phyloP scores from a whole-genome alignment of 768 basidiomycete species.

The Trametes villosa region DNA sequence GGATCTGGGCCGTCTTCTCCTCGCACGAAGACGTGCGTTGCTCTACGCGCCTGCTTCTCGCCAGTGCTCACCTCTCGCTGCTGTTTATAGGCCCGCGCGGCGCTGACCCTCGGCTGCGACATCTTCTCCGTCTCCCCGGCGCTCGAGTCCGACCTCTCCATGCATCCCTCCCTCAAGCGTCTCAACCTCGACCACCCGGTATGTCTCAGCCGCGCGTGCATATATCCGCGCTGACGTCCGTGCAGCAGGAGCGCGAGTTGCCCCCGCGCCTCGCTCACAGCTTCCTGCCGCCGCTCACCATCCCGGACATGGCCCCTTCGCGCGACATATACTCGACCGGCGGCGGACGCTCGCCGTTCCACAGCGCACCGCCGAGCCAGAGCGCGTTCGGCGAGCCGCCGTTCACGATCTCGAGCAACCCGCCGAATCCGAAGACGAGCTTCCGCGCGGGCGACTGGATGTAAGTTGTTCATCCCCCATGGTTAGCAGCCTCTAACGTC shows the following conservation, averaged over 20 bases:
- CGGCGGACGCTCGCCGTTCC: neutral
- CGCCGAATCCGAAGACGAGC: constrained; percentile 37
- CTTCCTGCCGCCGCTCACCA: constrained; percentile 4
- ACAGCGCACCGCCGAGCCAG: neutral
- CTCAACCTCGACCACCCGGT: constrained; percentile 9
- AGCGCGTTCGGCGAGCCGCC: neutral
- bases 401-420: constrained; percentile 38
- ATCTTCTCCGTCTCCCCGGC: constrained; percentile 30
- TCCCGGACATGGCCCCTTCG: constrained; percentile 1
- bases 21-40: constrained; percentile 17
- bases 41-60: neutral
- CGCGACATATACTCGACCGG: constrained; percentile 9
- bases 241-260: constrained; percentile 6
- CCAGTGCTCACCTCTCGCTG: neutral
- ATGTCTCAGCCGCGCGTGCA: neutral
- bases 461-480: constrained; percentile 26
- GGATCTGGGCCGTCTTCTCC: constrained; percentile 17
- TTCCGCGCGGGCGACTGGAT: constrained; percentile 42
- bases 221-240: neutral
- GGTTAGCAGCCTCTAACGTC: constrained; percentile 18
- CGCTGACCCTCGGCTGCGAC: constrained; percentile 24
- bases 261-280: constrained; percentile 5
- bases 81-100: constrained; percentile 27
- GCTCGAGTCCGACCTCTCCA: constrained; percentile 30
- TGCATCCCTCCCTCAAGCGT: constrained; percentile 24